These are phyloP conservation scores for Venturia pyrina DNA, from an alignment of 2,329 filamentous ascomycete species.

Conservation along the genomic window DNA sequence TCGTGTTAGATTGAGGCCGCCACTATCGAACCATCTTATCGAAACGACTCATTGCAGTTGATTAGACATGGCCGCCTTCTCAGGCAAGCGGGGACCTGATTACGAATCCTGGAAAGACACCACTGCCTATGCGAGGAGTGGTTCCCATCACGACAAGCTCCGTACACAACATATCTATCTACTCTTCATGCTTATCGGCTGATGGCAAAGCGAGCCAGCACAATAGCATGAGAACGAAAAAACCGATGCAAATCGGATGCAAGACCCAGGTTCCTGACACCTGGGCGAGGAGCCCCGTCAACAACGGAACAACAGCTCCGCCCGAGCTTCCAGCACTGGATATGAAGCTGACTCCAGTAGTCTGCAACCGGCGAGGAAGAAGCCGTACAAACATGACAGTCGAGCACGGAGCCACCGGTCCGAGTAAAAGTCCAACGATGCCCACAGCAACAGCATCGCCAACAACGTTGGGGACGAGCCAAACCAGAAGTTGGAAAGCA, in stretches of 20 bases:
- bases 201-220: constrained; percentile 55
- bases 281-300: constrained; percentile 55
- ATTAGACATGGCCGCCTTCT: background rate
- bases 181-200: constrained; percentile 51
- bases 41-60: background rate
- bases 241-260: constrained; percentile 54
- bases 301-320: constrained; percentile 56
- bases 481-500: constrained; percentile 65
- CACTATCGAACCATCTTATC: background rate
- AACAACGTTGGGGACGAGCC: constrained; percentile 63
- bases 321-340: constrained; percentile 60
- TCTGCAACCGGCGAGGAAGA: constrained; percentile 49
- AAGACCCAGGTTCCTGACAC: constrained; percentile 53
- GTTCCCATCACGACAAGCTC: too few species aligned
- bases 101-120: too few species aligned
- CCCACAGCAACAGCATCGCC: constrained; percentile 38
- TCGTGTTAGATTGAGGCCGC: background rate
- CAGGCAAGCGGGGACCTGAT: too few species aligned
- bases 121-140: too few species aligned
- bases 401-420: constrained; percentile 70
- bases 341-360: constrained; percentile 57
- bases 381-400: constrained; percentile 52
- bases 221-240: constrained; percentile 55
- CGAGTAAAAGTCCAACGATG: constrained; percentile 64
- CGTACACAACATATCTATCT: background rate